A percentile compares a stretch with the other conserved stretches of the same genome.
These are phyloP conservation scores for Solanum paucissectum DNA, from an alignment of 257 asterid species.

Conservation along the genomic window DNA sequence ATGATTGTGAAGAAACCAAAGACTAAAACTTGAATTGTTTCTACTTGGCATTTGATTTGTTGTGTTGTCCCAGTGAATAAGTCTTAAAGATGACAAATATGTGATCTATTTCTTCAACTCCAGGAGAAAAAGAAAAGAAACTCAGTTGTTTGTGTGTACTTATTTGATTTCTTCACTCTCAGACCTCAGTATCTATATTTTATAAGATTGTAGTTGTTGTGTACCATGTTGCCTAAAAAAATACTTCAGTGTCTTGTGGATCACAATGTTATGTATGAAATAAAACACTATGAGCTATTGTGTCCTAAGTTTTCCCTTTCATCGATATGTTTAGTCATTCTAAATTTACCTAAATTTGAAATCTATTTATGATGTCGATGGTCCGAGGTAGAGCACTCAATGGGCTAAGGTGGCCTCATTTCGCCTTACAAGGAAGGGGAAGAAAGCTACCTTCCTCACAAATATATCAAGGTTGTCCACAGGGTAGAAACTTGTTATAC, in stretches of 20 bases:
- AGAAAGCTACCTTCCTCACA: not conserved
- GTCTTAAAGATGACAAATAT: not conserved
- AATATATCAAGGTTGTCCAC: not conserved
- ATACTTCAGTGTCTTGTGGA: not conserved
- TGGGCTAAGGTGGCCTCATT: too few species aligned
- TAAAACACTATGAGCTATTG: not conserved
- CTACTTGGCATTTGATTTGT: not conserved
- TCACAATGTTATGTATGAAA: not conserved
- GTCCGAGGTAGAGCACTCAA: too few species aligned
- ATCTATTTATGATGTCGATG: too few species aligned
- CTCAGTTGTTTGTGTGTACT: not conserved
- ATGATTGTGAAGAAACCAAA: not conserved
- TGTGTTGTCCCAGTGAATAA: not conserved
- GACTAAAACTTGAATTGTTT: not conserved
- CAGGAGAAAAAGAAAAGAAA: not conserved
- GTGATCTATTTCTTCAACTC: not conserved
- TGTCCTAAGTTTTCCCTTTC: not conserved
- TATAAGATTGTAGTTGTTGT: not conserved
- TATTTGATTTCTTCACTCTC: not conserved
- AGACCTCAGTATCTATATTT: too few species aligned
- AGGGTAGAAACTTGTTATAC: not conserved
- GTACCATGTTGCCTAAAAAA: not conserved
- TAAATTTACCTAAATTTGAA: too few species aligned
- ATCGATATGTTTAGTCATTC: too few species aligned
- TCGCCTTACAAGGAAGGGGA: too few species aligned